These are phyloP conservation scores for Udeniomyces megalosporus DNA, from an alignment of 768 basidiomycete genomes.

Conservation along the genomic window DNA sequence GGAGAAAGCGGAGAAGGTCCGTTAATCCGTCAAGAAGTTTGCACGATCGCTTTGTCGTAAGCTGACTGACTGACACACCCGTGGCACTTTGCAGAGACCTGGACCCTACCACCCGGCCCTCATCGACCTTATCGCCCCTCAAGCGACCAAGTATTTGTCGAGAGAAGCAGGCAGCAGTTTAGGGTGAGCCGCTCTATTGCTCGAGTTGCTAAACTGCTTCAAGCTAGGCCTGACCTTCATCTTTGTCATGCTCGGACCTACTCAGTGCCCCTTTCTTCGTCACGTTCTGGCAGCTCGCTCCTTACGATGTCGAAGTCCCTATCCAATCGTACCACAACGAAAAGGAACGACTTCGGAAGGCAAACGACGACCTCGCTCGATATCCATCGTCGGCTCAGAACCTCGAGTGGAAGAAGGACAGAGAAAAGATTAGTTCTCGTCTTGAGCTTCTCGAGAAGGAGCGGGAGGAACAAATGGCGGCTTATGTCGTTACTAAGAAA, in stretches of 20 bases:
- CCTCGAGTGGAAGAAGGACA: conserved; percentile 3
- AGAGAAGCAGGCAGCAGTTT: too few relatives aligned
- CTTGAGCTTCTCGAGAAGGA: not conserved
- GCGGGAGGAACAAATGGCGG: conserved; percentile 7
- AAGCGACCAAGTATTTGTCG: not conserved
- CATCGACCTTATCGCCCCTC: not conserved
- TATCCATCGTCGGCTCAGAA: conserved; percentile 10
- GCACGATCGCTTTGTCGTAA: too few relatives aligned
- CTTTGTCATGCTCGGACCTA: not conserved
- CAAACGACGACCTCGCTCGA: conserved; percentile 18
- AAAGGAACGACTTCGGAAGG: conserved; percentile 33
- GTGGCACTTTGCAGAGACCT: too few relatives aligned
- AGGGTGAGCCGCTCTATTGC: too few relatives aligned
- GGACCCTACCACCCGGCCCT: not conserved
- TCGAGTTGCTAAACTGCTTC: too few relatives aligned
- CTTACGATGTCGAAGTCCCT: conserved; percentile 73
- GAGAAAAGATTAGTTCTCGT: not conserved
- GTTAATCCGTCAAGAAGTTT: too few relatives aligned
- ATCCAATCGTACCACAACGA: conserved; percentile 64
- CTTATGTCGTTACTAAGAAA: conserved; percentile 1
- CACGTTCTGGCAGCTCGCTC: conserved; percentile 92
- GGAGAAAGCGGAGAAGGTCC: too few relatives aligned
- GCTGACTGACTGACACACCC: too few relatives aligned
- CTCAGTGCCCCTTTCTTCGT: conserved; percentile 75
- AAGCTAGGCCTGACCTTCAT: too few relatives aligned